phyloP scores from a whole-genome alignment of 2,329 filamentous ascomycete genomes.

The Alternaria postmessia region DNA sequence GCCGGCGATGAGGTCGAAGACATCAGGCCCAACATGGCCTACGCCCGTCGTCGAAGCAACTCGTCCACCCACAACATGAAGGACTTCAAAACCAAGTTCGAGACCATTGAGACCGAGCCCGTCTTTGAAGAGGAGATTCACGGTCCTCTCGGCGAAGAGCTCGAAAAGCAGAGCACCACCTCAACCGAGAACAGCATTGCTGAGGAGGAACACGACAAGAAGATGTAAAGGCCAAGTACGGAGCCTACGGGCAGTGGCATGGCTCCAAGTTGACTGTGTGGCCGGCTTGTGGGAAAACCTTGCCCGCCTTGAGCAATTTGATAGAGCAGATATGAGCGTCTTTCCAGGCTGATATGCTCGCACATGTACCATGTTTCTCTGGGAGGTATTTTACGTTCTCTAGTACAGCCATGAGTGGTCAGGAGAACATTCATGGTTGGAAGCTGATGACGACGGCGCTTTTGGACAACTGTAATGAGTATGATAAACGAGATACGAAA shows the following conservation, averaged over 20 bases:
- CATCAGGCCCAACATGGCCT: constrained; percentile 81
- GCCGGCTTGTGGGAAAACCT: constrained; percentile 35
- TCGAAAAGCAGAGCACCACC: constrained; percentile 62
- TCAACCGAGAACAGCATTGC: constrained; percentile 65
- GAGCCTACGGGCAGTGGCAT: constrained; percentile 12
- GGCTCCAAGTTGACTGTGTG: constrained; percentile 32
- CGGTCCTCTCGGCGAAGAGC: constrained; percentile 67
- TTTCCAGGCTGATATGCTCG: constrained; percentile 23
- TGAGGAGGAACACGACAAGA: constrained; percentile 61
- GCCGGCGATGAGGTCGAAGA: constrained; percentile 86
- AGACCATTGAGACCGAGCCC: constrained; percentile 85
- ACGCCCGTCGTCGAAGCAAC: constrained; percentile 91
- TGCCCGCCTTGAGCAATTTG: constrained; percentile 14
- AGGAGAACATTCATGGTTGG: constrained; percentile 24
- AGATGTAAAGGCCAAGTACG: constrained; percentile 43
- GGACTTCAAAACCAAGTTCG: constrained; percentile 97
- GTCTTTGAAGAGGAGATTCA: constrained; percentile 90
- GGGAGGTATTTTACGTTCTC: constrained; percentile 18
- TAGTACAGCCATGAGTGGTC: constrained; percentile 18
- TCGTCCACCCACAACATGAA: constrained; percentile 76
- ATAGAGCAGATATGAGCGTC: constrained; percentile 20
- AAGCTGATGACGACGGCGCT: constrained; percentile 17
- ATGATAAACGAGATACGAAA: constrained; percentile 22
- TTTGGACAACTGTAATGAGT: constrained; percentile 29
- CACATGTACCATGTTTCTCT: constrained; percentile 37